Conservation (phyloP, 768 basidiomycete genomes). For the Leucocoprinus birnbaumii region DNA sequence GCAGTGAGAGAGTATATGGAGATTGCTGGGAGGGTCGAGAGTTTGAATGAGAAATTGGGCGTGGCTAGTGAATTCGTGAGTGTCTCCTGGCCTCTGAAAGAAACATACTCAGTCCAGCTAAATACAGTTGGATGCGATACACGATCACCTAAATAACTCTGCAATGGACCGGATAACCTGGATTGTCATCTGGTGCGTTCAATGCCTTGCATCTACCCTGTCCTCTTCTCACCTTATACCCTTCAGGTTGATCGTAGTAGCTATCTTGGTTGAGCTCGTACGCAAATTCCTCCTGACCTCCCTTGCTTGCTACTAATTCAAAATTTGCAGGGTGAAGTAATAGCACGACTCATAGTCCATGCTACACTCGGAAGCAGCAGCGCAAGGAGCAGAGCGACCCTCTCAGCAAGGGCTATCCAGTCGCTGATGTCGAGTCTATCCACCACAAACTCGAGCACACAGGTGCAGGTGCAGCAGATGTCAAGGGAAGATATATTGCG, state of each 20-base stretch:
- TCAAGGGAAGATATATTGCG: slow-evolving; percentile 38
- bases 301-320: background rate
- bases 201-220: slow-evolving; percentile 13
- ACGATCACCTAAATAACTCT: slow-evolving; percentile 86
- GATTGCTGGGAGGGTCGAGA: slow-evolving; percentile 77
- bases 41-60: slow-evolving; percentile 83
- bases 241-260: slow-evolving; percentile 81
- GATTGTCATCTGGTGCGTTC: slow-evolving; percentile 42
- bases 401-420: background rate
- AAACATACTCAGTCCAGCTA: slow-evolving; percentile 3
- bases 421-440: background rate
- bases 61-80: slow-evolving; percentile 88
- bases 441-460: slow-evolving; percentile 9
- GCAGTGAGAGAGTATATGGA: slow-evolving; percentile 96
- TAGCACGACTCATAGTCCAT: slow-evolving; percentile 75
- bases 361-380: slow-evolving; percentile 33
- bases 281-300: slow-evolving; percentile 20
- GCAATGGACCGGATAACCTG: slow-evolving; percentile 89
- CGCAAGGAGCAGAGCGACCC: slow-evolving; percentile 8
- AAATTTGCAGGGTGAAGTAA: slow-evolving; percentile 64
- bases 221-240: slow-evolving; percentile 18
- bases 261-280: slow-evolving; percentile 85
- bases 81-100: slow-evolving; percentile 15
- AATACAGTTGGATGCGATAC: slow-evolving; percentile 82
- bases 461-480: slow-evolving; percentile 7